Percentiles rank a stretch among this genome's conserved stretches.
These are phyloP conservation scores for Aspergillus leporis DNA, from an alignment of 495 filamentous ascomycete genomes.

Conservation along the genomic window DNA sequence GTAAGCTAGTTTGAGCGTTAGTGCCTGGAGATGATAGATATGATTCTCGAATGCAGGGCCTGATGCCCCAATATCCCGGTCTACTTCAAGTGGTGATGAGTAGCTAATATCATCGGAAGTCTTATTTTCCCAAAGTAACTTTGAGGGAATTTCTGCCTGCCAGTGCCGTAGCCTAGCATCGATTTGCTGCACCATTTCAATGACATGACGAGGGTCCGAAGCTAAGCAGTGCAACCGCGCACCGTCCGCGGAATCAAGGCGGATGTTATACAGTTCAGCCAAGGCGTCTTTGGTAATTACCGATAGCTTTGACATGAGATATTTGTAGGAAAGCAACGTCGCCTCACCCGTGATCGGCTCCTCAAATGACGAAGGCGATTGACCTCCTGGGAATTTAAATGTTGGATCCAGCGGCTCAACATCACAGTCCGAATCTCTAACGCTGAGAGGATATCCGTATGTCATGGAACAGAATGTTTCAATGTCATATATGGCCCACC, in stretches of 20 bases:
- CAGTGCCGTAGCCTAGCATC: constrained; percentile 18
- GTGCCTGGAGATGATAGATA: constrained; percentile 32
- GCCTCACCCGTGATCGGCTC: constrained; percentile 12
- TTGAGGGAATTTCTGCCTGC: constrained; percentile 21
- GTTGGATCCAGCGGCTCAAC: constrained; percentile 32
- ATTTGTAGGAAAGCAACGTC: constrained; percentile 32
- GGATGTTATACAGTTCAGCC: constrained; percentile 28
- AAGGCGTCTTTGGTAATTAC: constrained; percentile 25
- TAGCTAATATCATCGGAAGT: constrained; percentile 3
- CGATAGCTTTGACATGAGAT: constrained; percentile 33
- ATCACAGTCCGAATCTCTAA: constrained; percentile 37
- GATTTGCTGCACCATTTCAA: constrained; percentile 15
- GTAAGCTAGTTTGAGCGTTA: constrained; percentile 28
- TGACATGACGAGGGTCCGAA: constrained; percentile 6
- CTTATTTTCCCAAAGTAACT: constrained; percentile 11
- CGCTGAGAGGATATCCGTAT: constrained; percentile 38
- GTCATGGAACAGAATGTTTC: constrained; percentile 41
- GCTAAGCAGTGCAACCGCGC: not conserved
- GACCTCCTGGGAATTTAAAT: constrained; percentile 10
- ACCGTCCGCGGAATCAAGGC: not conserved
- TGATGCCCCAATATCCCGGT: constrained; percentile 29
- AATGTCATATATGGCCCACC: constrained; percentile 45
- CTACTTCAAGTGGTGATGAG: constrained; percentile 24
- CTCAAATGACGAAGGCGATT: constrained; percentile 17
- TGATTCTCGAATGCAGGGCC: constrained; percentile 28